phyloP scores from a whole-genome alignment of 2,329 filamentous ascomycete species.

The Colletotrichum tabaci region DNA sequence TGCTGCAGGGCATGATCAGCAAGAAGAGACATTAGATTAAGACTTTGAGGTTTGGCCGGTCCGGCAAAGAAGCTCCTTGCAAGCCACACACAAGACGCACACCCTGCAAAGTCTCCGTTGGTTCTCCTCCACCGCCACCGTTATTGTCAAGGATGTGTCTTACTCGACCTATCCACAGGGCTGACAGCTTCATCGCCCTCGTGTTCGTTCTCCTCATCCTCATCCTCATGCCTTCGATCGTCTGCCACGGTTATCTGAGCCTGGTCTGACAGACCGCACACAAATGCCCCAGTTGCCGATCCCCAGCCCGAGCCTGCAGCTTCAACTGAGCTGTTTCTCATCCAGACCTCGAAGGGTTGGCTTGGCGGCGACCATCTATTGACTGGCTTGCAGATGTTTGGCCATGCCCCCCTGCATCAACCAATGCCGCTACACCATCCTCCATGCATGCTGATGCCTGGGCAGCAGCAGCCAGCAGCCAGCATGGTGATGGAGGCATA shows the following conservation, averaged over 20 bases:
- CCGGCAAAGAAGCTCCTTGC: slow-evolving; percentile 1
- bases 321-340: slow-evolving; percentile 36
- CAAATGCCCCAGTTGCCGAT: slow-evolving; percentile 18
- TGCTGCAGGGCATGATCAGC: not conserved
- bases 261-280: slow-evolving; percentile 12
- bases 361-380: slow-evolving; percentile 39
- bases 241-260: slow-evolving; percentile 16
- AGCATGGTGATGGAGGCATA: slow-evolving; percentile 6
- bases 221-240: slow-evolving; percentile 20
- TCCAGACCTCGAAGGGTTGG: slow-evolving; percentile 26
- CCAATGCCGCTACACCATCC: slow-evolving; percentile 42
- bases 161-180: slow-evolving; percentile 27
- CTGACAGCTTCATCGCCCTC: slow-evolving; percentile 19
- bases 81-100: too few species aligned
- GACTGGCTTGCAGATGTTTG: slow-evolving; percentile 37
- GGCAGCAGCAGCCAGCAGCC: not conserved
- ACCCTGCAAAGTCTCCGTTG: not conserved
- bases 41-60: not conserved
- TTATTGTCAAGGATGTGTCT: slow-evolving; percentile 28
- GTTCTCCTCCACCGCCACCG: slow-evolving; percentile 7
- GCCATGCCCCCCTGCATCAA: slow-evolving; percentile 20
- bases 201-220: slow-evolving; percentile 8
- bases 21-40: not conserved
- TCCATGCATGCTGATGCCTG: slow-evolving; percentile 32
- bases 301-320: slow-evolving; percentile 10